These are phyloP conservation scores for Cenchrus fungigraminus DNA, from an alignment of 176 grass and related monocot species.

Conservation along the genomic window DNA sequence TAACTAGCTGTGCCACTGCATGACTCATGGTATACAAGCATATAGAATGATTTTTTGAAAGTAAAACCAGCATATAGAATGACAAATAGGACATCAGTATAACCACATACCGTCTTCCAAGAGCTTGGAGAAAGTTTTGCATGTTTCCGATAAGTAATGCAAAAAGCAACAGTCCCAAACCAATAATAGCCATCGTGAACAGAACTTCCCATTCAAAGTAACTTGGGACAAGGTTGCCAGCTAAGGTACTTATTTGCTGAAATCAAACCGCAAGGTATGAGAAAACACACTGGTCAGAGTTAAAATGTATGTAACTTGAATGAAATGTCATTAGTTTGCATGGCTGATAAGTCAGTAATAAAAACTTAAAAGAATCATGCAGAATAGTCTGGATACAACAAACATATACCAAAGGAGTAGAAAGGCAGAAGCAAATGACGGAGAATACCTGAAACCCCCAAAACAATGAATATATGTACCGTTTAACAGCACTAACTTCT, in stretches of 20 bases:
- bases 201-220: conserved; percentile 94
- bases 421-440: conserved; percentile 1
- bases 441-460: conserved; percentile 95
- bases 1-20: neutral
- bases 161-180: conserved; percentile 81
- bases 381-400: conserved; percentile 2
- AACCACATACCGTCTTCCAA: conserved; percentile 79
- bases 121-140: conserved; percentile 99
- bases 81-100: neutral
- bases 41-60: neutral
- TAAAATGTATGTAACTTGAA: conserved; percentile 26
- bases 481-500: conserved; percentile 58
- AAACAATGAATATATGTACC: conserved; percentile 94
- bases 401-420: conserved; percentile 8
- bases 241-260: conserved; percentile 98
- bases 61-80: neutral
- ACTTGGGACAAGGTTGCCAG: conserved; percentile 85
- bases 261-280: conserved; percentile 17
- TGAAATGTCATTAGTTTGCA: neutral
- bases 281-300: conserved; percentile 4
- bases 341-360: neutral
- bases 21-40: conserved; percentile 9
- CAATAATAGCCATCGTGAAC: conserved; percentile 98
- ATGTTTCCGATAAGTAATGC: conserved; percentile 96
- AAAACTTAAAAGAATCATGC: neutral